These are phyloP conservation scores for Angophora floribunda DNA, from an alignment of 345 rosid species.

Conservation along the genomic window DNA sequence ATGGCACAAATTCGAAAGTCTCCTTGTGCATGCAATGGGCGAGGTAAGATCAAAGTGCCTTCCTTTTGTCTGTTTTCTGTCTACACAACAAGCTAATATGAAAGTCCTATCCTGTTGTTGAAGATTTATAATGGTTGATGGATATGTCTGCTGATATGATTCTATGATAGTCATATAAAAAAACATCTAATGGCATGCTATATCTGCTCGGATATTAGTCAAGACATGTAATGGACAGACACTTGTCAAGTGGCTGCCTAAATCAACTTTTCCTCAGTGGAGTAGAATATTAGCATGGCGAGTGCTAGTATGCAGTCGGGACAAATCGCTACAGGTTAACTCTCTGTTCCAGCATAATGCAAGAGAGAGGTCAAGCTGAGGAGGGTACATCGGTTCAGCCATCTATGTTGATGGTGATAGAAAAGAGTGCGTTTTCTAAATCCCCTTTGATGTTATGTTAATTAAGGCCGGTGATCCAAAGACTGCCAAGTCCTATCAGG, in stretches of 20 bases:
- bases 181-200: neutral
- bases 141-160: neutral
- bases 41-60: neutral
- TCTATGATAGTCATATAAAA: neutral
- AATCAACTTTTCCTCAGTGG: neutral
- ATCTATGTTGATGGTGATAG: neutral
- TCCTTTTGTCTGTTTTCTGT: neutral
- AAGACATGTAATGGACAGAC: neutral
- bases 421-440: neutral
- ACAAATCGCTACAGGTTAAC: neutral
- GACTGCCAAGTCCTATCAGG: neutral
- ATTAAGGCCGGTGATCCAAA: neutral
- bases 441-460: neutral
- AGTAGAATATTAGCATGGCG: neutral
- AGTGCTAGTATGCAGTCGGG: neutral
- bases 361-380: neutral
- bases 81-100: neutral
- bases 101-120: neutral
- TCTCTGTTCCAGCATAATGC: neutral
- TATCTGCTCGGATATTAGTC: neutral
- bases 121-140: neutral
- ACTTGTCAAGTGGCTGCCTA: neutral
- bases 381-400: neutral
- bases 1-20: neutral
- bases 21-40: neutral